Evolutionary conservation across 352 stramenopile species (phyloP).

Genomic region (Pseudoperonospora humuli): DNA sequence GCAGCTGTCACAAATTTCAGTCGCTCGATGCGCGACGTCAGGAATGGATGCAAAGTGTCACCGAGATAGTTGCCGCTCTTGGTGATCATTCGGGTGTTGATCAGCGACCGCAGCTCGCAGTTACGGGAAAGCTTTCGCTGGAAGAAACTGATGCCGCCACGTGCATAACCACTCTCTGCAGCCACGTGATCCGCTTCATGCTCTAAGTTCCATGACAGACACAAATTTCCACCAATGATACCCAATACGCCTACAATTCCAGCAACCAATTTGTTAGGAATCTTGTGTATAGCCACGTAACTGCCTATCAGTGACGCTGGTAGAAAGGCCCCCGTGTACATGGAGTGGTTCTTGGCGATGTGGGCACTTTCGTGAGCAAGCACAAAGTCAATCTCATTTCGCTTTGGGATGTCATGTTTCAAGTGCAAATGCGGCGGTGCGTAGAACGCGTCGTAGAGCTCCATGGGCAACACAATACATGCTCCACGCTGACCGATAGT

Average conservation of each 20-base stretch:
- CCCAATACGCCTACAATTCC: slow-evolving; percentile 34
- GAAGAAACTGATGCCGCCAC: slow-evolving; percentile 68
- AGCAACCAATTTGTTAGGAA: slow-evolving; percentile 68
- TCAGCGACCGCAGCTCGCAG: slow-evolving; percentile 50
- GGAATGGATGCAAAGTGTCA: slow-evolving; percentile 64
- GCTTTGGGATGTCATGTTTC: slow-evolving; percentile 49
- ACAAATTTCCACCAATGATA: slow-evolving; percentile 47
- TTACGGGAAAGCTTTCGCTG: slow-evolving; percentile 69
- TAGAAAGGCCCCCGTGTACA: slow-evolving; percentile 53
- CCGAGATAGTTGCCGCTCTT: slow-evolving; percentile 75
- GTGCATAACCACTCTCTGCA: slow-evolving; percentile 53
- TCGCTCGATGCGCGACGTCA: slow-evolving; percentile 67
- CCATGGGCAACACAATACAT: slow-evolving; percentile 62
- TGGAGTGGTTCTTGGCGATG: slow-evolving; percentile 74
- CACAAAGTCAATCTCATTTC: slow-evolving; percentile 79
- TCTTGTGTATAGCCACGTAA: slow-evolving; percentile 48
- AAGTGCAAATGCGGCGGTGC: slow-evolving; percentile 34
- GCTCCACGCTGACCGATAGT: slow-evolving; percentile 46
- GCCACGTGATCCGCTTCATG: slow-evolving; percentile 74
- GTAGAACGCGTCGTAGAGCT: slow-evolving; percentile 80
- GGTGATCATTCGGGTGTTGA: slow-evolving; percentile 68
- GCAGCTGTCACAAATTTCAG: slow-evolving; percentile 42
- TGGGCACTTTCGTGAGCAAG: slow-evolving; percentile 76
- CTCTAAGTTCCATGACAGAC: slow-evolving; percentile 73
- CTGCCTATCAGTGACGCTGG: slow-evolving; percentile 52